Percentiles rank a stretch among this genome's conserved stretches.
Evolutionary conservation across 2,329 filamentous ascomycete species (phyloP).

Genomic region (Elsinoe perseae): DNA sequence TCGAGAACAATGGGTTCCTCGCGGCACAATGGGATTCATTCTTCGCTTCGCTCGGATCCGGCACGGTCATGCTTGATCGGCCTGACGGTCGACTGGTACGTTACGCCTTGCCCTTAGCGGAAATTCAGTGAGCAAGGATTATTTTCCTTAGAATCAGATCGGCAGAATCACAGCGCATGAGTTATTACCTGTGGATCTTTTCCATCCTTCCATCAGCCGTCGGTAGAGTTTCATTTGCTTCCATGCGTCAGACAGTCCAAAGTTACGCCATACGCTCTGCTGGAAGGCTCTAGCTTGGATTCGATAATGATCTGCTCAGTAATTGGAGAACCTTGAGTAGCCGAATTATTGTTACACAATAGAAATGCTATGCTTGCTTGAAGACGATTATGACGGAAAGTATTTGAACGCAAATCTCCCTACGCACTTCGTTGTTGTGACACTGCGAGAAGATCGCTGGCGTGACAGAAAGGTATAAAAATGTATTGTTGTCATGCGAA

Average conservation of each 20-base stretch:
- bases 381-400: neutral
- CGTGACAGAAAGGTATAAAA: too few species aligned
- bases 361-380: neutral
- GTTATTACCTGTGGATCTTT: constrained; percentile 1
- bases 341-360: neutral
- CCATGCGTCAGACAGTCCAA: constrained; percentile 2
- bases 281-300: neutral
- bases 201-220: neutral
- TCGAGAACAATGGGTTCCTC: neutral
- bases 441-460: too few species aligned
- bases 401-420: too few species aligned
- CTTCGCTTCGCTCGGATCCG: neutral
- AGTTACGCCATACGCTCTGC: neutral
- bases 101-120: neutral
- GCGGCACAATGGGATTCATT: neutral
- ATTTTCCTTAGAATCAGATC: neutral
- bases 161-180: neutral
- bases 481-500: too few species aligned
- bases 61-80: neutral
- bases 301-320: neutral
- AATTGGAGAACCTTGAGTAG: neutral
- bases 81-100: neutral
- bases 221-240: neutral
- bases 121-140: neutral
- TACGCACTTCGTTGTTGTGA: too few species aligned